phyloP scores from a whole-genome alignment of 164 flowering plant species.

The Vitis vinifera region DNA sequence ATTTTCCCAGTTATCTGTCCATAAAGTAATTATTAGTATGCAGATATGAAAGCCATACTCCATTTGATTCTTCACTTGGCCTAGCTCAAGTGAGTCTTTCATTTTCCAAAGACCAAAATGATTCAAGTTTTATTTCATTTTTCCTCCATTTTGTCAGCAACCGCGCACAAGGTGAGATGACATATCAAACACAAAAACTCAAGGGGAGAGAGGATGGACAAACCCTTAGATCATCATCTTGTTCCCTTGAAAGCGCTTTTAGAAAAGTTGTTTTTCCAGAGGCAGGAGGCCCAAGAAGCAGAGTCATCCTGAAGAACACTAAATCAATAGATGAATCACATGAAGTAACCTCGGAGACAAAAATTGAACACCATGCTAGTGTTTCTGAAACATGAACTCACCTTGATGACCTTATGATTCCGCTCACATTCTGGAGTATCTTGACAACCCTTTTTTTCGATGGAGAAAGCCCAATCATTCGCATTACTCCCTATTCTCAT shows the following conservation, averaged over 20 bases:
- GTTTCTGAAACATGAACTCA: slow-evolving; percentile 7
- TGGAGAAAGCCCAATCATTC: slow-evolving; percentile 39
- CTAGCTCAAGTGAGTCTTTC: too few species aligned
- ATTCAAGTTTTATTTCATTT: too few species aligned
- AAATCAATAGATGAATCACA: slow-evolving; percentile 1
- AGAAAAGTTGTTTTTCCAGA: slow-evolving; percentile 53
- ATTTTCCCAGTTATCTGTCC: slow-evolving; percentile 48
- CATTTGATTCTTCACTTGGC: too few species aligned
- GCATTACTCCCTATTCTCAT: slow-evolving; percentile 29
- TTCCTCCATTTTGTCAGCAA: too few species aligned
- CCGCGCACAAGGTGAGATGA: too few species aligned
- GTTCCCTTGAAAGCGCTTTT: slow-evolving; percentile 48
- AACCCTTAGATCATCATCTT: slow-evolving; percentile 35
- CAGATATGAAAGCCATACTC: too few species aligned
- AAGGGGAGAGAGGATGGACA: slow-evolving; percentile 4
- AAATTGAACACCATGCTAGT: neutral
- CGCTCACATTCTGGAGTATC: slow-evolving; percentile 51
- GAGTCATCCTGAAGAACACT: slow-evolving; percentile 27
- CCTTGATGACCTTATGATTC: slow-evolving; percentile 62
- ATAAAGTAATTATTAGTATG: neutral
- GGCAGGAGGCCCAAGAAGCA: slow-evolving; percentile 55
- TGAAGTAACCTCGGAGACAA: neutral
- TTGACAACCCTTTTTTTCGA: slow-evolving; percentile 48
- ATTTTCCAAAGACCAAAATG: too few species aligned
- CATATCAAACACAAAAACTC: neutral